A percentile compares a stretch with the other conserved stretches of the same genome.
These are phyloP conservation scores for Digitaria exilis DNA, from an alignment of 202 grass and related monocot species.

Conservation along the genomic window DNA sequence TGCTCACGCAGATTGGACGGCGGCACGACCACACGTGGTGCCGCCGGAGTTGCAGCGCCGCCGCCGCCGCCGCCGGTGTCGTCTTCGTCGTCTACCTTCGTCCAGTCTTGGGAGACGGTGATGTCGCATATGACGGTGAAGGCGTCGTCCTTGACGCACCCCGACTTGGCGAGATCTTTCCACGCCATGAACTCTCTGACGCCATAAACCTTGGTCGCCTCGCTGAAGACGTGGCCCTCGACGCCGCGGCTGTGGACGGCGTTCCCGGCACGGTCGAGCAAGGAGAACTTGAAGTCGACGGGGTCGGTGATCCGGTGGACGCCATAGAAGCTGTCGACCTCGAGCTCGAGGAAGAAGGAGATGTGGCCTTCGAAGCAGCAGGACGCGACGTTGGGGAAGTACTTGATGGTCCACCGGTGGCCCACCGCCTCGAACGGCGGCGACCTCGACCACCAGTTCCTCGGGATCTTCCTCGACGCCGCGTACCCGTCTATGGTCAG, in stretches of 20 bases:
- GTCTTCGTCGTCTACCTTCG: too few relatives aligned
- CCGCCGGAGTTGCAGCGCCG: too few relatives aligned
- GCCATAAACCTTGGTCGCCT: neutral
- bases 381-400: neutral
- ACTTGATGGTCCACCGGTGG: neutral
- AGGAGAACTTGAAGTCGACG: neutral
- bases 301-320: neutral
- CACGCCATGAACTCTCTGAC: neutral
- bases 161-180: neutral
- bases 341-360: neutral
- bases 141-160: neutral
- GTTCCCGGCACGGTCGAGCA: neutral
- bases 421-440: neutral
- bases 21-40: neutral
- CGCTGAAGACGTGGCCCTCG: neutral
- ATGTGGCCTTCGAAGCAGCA: neutral
- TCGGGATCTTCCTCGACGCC: neutral
- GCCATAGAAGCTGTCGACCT: too few relatives aligned
- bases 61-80: too few relatives aligned
- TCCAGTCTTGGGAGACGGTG: neutral
- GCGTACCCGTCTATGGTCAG: neutral
- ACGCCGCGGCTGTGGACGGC: neutral
- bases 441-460: neutral
- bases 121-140: conserved; percentile 14
- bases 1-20: neutral